These are phyloP conservation scores for Botryotinia calthae DNA, from an alignment of 2,329 filamentous ascomycete species.

Conservation along the genomic window DNA sequence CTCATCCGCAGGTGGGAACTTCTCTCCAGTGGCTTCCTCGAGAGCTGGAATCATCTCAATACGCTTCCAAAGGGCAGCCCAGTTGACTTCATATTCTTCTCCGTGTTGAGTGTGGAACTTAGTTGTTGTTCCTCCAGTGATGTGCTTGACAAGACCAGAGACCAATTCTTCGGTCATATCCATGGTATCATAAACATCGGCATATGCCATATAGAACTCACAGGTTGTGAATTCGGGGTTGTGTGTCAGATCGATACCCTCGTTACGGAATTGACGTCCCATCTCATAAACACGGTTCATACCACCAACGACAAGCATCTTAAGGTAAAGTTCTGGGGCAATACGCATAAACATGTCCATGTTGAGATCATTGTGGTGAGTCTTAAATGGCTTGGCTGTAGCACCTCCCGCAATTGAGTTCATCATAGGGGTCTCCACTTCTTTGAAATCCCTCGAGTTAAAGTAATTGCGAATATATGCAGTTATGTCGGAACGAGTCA, in stretches of 20 bases:
- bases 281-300: slow-evolving; percentile 95
- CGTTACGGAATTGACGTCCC: slow-evolving; percentile 93
- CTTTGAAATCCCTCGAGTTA: slow-evolving; percentile 81
- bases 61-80: slow-evolving; percentile 89
- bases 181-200: slow-evolving; percentile 89
- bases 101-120: slow-evolving; percentile 83
- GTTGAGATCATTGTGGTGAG: slow-evolving; percentile 92
- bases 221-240: slow-evolving; percentile 98
- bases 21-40: slow-evolving; percentile 86
- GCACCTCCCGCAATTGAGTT: slow-evolving; percentile 93
- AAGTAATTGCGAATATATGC: slow-evolving; percentile 85
- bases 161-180: slow-evolving; percentile 90
- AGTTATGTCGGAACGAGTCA: slow-evolving; percentile 83
- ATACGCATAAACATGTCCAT: slow-evolving; percentile 95
- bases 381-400: slow-evolving; percentile 91
- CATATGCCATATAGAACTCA: slow-evolving; percentile 96
- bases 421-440: slow-evolving; percentile 98
- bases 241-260: slow-evolving; percentile 87
- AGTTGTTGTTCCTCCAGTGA: slow-evolving; percentile 83
- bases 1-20: slow-evolving; percentile 85
- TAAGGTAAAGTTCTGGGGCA: slow-evolving; percentile 92
- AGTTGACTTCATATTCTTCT: slow-evolving; percentile 88
- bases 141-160: slow-evolving; percentile 80
- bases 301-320: slow-evolving; percentile 91
- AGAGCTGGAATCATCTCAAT: slow-evolving; percentile 95